phyloP scores from a whole-genome alignment of 495 filamentous ascomycete genomes.

The Sabuloglossum arenarium region DNA sequence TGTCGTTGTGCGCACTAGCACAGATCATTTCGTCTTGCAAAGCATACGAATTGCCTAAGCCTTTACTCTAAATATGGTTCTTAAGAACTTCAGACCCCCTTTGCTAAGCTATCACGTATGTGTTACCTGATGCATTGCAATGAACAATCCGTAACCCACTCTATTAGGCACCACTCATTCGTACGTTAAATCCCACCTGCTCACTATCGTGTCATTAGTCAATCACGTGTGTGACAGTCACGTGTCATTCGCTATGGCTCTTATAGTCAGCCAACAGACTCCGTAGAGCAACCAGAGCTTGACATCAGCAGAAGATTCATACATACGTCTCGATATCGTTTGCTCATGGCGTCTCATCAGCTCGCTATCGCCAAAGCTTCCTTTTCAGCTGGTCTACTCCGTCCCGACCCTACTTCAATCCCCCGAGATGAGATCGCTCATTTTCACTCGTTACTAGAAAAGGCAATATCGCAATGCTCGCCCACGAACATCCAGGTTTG shows the following conservation, averaged over 20 bases:
- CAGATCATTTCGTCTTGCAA: neutral
- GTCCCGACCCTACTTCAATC: conserved; percentile 52
- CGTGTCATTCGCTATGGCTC: no score
- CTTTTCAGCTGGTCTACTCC: conserved; percentile 51
- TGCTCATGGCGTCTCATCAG: conserved; percentile 46
- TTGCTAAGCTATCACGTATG: no score
- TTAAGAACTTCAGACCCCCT: no score
- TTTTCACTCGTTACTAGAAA: conserved; percentile 47
- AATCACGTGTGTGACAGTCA: no score
- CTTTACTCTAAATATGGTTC: neutral
- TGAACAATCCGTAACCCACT: no score
- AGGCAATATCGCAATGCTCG: conserved; percentile 53
- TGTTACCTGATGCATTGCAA: neutral
- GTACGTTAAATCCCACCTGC: no score
- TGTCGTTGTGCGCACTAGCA: neutral
- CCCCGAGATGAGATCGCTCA: conserved; percentile 48
- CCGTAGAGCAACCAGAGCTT: neutral
- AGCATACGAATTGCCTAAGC: neutral
- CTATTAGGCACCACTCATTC: no score
- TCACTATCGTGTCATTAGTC: no score
- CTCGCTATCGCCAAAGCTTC: conserved; percentile 67
- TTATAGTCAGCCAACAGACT: no score
- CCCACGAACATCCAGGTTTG: conserved; percentile 89
- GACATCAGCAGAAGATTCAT: neutral
- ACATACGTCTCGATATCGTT: neutral